phyloP scores from a whole-genome alignment of 2,329 filamentous ascomycete species.

The Exophiala oligosperma region DNA sequence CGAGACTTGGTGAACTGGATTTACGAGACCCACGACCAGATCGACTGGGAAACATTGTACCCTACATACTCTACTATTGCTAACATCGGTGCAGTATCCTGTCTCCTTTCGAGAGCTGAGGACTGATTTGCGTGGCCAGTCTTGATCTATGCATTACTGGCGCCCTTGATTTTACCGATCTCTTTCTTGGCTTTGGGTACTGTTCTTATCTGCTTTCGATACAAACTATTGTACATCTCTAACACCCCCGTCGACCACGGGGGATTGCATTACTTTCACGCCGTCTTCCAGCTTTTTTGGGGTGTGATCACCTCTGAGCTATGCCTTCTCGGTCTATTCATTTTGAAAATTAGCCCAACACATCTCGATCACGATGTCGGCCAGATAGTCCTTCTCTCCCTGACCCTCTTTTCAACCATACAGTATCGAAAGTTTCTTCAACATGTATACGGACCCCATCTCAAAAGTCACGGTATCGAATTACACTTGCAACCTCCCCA shows the following conservation, averaged over 20 bases:
- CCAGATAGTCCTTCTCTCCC: not conserved
- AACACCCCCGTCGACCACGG: not conserved
- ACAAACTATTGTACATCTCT: slow-evolving; percentile 1
- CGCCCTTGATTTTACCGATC: slow-evolving; percentile 6
- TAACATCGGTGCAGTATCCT: not conserved
- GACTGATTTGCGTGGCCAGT: not conserved
- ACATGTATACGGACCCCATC: too few relatives aligned
- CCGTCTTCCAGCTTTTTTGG: not conserved
- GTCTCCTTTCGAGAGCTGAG: too few relatives aligned
- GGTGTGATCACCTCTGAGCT: slow-evolving; percentile 1
- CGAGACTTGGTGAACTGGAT: not conserved
- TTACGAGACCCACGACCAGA: not conserved
- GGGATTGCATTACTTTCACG: slow-evolving; percentile 3
- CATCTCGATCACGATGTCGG: not conserved
- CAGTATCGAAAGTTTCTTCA: not conserved
- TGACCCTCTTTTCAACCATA: slow-evolving; percentile 4
- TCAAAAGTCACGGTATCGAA: too few relatives aligned
- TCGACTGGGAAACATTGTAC: slow-evolving; percentile 3
- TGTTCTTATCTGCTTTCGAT: slow-evolving; percentile 6
- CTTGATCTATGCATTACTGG: slow-evolving; percentile 5
- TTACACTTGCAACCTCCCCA: too few relatives aligned
- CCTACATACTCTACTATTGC: not conserved
- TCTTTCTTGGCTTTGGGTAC: slow-evolving; percentile 3
- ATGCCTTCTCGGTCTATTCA: slow-evolving; percentile 9
- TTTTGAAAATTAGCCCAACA: not conserved